phyloP scores from a whole-genome alignment of 2,329 filamentous ascomycete species.

The Pseudogymnoascus sp. region DNA sequence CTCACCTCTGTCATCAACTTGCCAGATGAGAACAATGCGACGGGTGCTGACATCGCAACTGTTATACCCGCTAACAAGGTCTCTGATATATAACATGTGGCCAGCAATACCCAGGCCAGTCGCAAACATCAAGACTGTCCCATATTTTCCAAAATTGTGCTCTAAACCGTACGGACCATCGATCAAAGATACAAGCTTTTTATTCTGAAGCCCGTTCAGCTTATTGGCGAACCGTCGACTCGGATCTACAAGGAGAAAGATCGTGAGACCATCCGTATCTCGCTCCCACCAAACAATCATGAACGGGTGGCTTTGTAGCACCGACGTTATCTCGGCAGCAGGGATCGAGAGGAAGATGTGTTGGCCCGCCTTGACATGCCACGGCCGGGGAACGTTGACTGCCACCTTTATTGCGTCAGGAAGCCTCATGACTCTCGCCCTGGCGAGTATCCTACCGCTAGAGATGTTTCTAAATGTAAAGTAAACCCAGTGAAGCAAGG shows the following conservation, averaged over 20 bases:
- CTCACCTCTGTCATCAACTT: conserved; percentile 1
- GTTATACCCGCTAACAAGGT: conserved; percentile 17
- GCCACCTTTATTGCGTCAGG: conserved; percentile 9
- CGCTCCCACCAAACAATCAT: conserved; percentile 16
- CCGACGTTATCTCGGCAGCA: conserved; percentile 7
- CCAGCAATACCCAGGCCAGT: conserved; percentile 15
- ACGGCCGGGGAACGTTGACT: conserved; percentile 12
- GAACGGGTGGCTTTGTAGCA: conserved; percentile 12
- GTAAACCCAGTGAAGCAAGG: conserved; percentile 9
- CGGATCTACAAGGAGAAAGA: conserved; percentile 14
- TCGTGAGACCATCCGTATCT: conserved; percentile 11
- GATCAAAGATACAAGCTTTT: conserved; percentile 10
- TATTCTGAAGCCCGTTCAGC: conserved; percentile 4
- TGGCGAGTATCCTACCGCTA: conserved; percentile 10
- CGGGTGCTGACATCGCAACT: conserved; percentile 12
- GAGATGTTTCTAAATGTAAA: conserved; percentile 14
- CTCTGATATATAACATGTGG: conserved; percentile 16
- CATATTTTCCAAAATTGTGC: conserved; percentile 12
- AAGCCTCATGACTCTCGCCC: conserved; percentile 8
- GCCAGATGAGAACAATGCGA: conserved; percentile 14
- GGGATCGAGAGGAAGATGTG: conserved; percentile 14
- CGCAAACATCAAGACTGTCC: conserved; percentile 14
- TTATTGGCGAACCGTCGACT: conserved; percentile 12
- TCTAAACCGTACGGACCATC: conserved; percentile 11
- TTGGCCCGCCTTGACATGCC: conserved; percentile 13